Conservation (phyloP, 2,329 filamentous ascomycete species). For the Colletotrichum spaethianum region DNA sequence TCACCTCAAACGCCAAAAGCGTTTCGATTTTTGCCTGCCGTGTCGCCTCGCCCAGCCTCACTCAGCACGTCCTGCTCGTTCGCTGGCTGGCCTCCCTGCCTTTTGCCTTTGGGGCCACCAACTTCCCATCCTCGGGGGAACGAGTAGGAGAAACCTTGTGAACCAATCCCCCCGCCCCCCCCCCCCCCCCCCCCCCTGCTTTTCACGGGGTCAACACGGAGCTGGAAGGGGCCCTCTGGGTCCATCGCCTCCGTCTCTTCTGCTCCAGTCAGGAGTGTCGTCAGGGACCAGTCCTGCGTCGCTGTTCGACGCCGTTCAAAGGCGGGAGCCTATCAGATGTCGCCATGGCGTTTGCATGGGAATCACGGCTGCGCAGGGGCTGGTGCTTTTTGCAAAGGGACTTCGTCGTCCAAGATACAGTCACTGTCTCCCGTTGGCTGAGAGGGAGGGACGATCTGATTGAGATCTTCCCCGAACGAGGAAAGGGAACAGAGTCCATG, state of each 20-base stretch:
- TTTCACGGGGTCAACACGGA: not conserved
- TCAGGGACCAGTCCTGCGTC: not conserved
- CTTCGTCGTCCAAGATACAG: not conserved
- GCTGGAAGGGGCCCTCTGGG: not conserved
- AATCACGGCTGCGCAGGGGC: constrained; percentile 7
- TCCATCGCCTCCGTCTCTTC: not conserved
- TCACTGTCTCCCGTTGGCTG: constrained; percentile 10
- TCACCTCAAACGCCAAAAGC: constrained; percentile 34
- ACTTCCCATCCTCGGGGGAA: no score
- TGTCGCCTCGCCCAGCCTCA: not conserved
- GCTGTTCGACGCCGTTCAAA: constrained; percentile 15
- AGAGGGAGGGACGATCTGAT: not conserved
- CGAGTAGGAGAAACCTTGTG: not conserved
- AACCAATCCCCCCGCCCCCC: no score
- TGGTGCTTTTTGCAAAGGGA: not conserved
- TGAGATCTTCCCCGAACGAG: constrained; percentile 10
- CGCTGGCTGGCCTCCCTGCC: no score
- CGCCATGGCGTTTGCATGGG: constrained; percentile 17
- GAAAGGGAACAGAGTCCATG: not conserved
- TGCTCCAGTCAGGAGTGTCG: not conserved
- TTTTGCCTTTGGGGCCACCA: no score
- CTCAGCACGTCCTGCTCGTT: no score
- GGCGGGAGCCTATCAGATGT: constrained; percentile 21
- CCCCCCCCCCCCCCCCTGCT: not conserved
- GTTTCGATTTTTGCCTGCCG: constrained; percentile 31